Evolutionary conservation across 768 basidiomycete genomes (phyloP), one percentile per base, ranked within the genome.

Genomic region (Boletus vermiculosoides): DNA sequence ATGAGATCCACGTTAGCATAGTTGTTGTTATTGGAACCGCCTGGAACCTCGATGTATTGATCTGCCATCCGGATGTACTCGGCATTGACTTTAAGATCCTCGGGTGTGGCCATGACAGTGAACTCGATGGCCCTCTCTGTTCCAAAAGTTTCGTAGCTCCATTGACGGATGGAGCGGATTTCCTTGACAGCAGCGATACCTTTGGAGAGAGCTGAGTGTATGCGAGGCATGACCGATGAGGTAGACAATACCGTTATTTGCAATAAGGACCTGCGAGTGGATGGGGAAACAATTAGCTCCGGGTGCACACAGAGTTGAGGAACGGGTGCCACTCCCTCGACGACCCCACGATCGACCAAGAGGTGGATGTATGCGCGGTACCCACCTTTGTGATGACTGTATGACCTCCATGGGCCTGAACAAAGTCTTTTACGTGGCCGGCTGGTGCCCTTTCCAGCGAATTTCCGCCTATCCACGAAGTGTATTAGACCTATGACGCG

Each of bases 51-150:
- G 69, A 99, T 90, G 71, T 97, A 98, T 66, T 94, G 89, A 73
- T 99, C 97, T 42, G 97, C 97, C 97, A 99, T 99, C 59, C 97
- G 90, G 73, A 99, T 99, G 75, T 99, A 99, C 68, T 99, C 97
- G 33, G 97, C 97, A 67, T 99, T 99, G 73, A 98, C 95, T 73
- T 94, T 93, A 61, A 98, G 79, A 77, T 98, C 96, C 72, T 99
- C 97, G 23, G 97, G 97, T 13, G 97, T 99, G 50, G 97, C 94
- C 97, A 99, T 98, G 58, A 98, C 97, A 39, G 94, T 96, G 80
- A 99, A 98, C 73, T 99, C 95, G 76, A 99, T 83, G 53, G 90
- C 92, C 63, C 93, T 88, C 70, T 99, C 97, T 53, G 86, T 86
- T 58, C 97, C 97, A 74, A 99, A 99, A 0, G 95, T 94, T 77